phyloP scores from a whole-genome alignment of 805 yeast genomes.

The Nakazawaea pomicola region DNA sequence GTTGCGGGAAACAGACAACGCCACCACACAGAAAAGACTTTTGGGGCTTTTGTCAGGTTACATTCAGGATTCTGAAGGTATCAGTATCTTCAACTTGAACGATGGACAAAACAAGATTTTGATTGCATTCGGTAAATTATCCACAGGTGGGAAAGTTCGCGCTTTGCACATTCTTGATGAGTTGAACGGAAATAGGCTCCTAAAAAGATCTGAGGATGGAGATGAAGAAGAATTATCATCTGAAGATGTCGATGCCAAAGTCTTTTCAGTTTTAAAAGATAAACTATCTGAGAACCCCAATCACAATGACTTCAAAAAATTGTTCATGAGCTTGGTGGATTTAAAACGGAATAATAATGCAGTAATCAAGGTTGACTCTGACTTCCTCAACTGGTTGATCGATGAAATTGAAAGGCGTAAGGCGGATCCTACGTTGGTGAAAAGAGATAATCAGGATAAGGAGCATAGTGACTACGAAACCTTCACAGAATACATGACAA shows the following conservation, averaged over 20 bases:
- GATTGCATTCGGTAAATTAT: conserved; percentile 18
- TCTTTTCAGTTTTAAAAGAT: conserved; percentile 33
- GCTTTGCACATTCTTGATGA: conserved; percentile 44
- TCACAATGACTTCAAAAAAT: conserved; percentile 36
- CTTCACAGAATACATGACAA: conserved; percentile 24
- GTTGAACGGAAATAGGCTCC: conserved; percentile 16
- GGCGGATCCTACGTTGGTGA: conserved; percentile 16
- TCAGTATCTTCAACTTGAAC: conserved; percentile 15
- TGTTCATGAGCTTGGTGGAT: conserved; percentile 34
- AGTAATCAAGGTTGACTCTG: conserved; percentile 27
- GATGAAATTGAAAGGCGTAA: conserved; percentile 33
- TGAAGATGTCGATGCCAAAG: conserved; percentile 21
- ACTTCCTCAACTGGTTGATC: conserved; percentile 63
- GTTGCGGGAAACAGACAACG: conserved; percentile 13
- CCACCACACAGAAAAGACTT: conserved; percentile 39
- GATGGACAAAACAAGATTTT: conserved; percentile 19
- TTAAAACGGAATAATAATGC: conserved; percentile 25
- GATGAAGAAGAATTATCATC: conserved; percentile 5
- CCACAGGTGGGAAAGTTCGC: conserved; percentile 29
- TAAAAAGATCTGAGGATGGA: conserved; percentile 13
- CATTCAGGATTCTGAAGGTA: conserved; percentile 31
- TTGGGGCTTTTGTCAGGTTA: conserved; percentile 50
- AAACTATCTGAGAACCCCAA: conserved; percentile 25
- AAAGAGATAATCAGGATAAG: conserved; percentile 20
- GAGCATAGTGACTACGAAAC: conserved; percentile 19